These are phyloP conservation scores for Myochromella boudieri DNA, from an alignment of 768 basidiomycete genomes.

Conservation along the genomic window DNA sequence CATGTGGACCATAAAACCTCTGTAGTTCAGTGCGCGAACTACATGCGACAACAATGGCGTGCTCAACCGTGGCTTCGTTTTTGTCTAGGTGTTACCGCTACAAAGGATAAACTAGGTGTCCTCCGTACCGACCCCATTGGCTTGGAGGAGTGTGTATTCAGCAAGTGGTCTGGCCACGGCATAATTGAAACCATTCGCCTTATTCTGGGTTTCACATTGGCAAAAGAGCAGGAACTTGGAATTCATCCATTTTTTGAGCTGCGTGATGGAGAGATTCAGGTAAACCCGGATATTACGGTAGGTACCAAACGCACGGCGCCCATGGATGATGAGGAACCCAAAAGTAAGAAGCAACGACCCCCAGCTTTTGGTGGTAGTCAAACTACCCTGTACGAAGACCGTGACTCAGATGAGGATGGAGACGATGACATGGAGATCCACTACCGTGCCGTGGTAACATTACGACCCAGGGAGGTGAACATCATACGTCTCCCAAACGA, in stretches of 20 bases:
- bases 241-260: background rate
- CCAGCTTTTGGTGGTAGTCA: no score
- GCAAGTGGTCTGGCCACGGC: background rate
- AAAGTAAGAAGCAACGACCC: background rate
- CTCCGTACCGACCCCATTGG: background rate
- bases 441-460: background rate
- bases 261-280: background rate
- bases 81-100: background rate
- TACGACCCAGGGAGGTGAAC: background rate
- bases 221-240: background rate
- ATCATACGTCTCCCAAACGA: background rate
- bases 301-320: background rate
- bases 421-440: background rate
- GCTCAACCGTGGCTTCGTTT: background rate
- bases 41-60: background rate
- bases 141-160: background rate
- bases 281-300: background rate
- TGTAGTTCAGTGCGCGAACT: background rate
- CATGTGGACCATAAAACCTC: background rate
- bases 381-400: no score
- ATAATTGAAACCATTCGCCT: conserved; percentile 1
- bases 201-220: background rate
- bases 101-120: background rate
- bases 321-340: background rate
- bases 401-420: background rate